Percentiles rank a stretch among this genome's conserved stretches.
phyloP scores from a whole-genome alignment of 2,329 filamentous ascomycete genomes.

The Trichophaea hybrida region DNA sequence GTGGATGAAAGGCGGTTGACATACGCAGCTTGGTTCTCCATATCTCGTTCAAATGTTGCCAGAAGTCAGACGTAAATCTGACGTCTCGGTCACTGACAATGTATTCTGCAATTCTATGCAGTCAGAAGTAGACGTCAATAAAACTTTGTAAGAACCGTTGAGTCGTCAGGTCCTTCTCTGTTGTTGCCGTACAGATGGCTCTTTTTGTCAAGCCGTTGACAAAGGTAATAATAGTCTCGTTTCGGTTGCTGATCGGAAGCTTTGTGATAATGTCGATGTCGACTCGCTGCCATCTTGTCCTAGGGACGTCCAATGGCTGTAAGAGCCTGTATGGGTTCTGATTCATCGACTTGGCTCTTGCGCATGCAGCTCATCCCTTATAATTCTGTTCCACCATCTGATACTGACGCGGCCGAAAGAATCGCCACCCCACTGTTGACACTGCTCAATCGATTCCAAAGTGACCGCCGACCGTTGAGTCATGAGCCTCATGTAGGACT shows the following conservation, averaged over 20 bases:
- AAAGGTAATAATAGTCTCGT: conserved; percentile 4
- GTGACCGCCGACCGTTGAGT: neutral
- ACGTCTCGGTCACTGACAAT: conserved; percentile 17
- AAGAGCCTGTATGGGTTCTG: conserved; percentile 1
- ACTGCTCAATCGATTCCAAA: no score
- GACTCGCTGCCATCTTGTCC: conserved; percentile 2
- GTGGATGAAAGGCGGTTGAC: conserved; percentile 14
- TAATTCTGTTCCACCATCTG: no score
- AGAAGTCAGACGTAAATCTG: conserved; percentile 19
- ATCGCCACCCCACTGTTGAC: no score
- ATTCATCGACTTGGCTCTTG: no score
- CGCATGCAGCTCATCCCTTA: no score
- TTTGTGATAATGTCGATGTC: conserved; percentile 7
- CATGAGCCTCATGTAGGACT: conserved; percentile 2
- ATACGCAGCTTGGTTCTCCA: conserved; percentile 11
- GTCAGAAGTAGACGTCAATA: neutral
- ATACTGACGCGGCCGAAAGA: no score
- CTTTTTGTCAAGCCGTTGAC: conserved; percentile 1
- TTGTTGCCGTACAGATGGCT: no score
- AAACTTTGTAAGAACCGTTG: neutral
- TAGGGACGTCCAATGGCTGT: neutral
- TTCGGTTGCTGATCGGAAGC: neutral
- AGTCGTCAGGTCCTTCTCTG: neutral
- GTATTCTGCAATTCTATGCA: neutral
- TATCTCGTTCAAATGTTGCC: neutral